A percentile compares a stretch with the other conserved stretches of the same genome.
Conservation (phyloP, 306 rosid genomes). For the Quercus glauca region DNA sequence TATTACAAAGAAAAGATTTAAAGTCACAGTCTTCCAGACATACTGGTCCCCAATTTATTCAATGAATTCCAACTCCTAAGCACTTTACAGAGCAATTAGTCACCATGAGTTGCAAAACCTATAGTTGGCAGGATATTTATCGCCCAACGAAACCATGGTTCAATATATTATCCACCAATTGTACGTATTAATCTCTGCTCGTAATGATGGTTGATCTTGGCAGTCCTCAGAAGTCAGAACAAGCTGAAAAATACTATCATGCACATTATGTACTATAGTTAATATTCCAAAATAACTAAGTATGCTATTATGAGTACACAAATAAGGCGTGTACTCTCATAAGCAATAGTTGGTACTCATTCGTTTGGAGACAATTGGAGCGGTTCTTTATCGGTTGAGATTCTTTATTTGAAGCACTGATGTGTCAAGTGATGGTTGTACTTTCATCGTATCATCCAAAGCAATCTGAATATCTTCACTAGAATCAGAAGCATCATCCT, state of each 20-base stretch:
- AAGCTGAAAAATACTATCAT: not conserved
- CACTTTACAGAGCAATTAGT: not conserved
- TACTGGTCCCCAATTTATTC: not conserved
- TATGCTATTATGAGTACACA: slow-evolving; percentile 52
- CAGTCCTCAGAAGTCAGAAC: not conserved
- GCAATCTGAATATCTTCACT: not conserved
- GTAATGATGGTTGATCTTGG: not conserved
- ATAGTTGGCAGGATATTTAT: not conserved
- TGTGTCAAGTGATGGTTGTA: slow-evolving; percentile 5
- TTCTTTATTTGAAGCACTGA: not conserved
- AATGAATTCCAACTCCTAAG: not conserved
- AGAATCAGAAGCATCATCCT: not conserved
- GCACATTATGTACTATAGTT: not conserved
- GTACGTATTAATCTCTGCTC: not conserved
- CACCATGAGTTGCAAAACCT: slow-evolving; percentile 17
- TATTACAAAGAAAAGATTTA: not conserved
- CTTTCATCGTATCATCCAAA: not conserved
- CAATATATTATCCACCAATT: not conserved
- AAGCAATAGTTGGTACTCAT: slow-evolving; percentile 51
- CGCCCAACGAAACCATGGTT: not conserved
- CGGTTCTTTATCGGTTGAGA: slow-evolving; percentile 3
- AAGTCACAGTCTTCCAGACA: not conserved
- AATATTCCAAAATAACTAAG: slow-evolving; percentile 37
- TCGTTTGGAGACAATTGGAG: slow-evolving; percentile 50
- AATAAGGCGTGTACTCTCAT: slow-evolving; percentile 50